Evolutionary conservation across 345 rosid species (phyloP).

Genomic region (Brassica cretica): DNA sequence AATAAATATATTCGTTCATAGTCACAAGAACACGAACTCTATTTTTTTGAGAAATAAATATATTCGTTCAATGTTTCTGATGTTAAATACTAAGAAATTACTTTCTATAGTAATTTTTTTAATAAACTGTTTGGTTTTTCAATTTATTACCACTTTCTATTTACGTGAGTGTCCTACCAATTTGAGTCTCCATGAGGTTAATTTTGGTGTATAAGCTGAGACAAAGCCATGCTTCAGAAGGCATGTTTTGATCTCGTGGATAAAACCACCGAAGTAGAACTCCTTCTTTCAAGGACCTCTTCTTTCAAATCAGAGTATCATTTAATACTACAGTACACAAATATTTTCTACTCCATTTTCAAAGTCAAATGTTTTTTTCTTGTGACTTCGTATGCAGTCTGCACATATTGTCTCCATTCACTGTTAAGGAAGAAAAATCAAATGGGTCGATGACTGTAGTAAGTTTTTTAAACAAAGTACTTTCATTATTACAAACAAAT

Average conservation of each 20-base stretch:
- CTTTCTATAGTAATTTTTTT: neutral
- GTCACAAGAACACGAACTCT: slow-evolving; percentile 21
- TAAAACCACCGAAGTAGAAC: neutral
- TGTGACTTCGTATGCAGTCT: slow-evolving; percentile 18
- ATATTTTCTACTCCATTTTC: neutral
- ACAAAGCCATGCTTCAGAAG: neutral
- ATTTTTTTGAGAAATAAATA: neutral
- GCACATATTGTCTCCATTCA: slow-evolving; percentile 28
- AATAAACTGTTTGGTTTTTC: no score
- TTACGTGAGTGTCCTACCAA: slow-evolving; percentile 35
- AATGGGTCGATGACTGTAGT: slow-evolving; percentile 26
- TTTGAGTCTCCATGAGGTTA: slow-evolving; percentile 22
- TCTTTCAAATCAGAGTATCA: slow-evolving; percentile 4
- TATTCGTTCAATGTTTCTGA: neutral
- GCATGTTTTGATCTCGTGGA: slow-evolving; percentile 29
- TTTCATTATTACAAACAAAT: slow-evolving; percentile 3
- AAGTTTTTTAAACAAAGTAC: neutral
- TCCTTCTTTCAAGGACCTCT: neutral
- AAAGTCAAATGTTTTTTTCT: neutral
- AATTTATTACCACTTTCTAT: neutral
- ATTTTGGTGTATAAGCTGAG: slow-evolving; percentile 1
- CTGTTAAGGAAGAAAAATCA: slow-evolving; percentile 4
- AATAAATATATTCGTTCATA: neutral
- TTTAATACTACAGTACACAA: slow-evolving; percentile 13
- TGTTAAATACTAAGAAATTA: slow-evolving; percentile 3